Base-by-base conservation (phyloP, 2,329 filamentous ascomycete species). In the Septoria linicola region DNA sequence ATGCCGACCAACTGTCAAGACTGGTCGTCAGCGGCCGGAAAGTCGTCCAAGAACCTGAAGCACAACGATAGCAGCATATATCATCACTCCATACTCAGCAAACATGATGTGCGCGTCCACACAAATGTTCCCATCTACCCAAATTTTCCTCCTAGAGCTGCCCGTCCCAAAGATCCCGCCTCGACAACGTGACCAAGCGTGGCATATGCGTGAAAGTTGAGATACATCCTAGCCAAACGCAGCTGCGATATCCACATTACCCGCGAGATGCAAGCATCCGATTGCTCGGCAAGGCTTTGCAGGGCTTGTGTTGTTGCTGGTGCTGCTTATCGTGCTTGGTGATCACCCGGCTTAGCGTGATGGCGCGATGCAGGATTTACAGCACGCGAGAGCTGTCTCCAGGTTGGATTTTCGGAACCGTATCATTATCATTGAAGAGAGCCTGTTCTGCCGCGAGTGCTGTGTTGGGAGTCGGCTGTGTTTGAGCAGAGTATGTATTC, bases 341-440 rank as follows among this genome's bases (percentile, higher is more conserved):
- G 52, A 53, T n/a, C n/a, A n/a, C n/a, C n/a, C n/a, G n/a, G n/a
- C n/a, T 44, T 50, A 50, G 49, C 20, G 37, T n/a, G 37, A 55
- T 55, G 25, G 49, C 53, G 53, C 47, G 14, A 53, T 52, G 50
- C 27, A 39, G 39, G 20, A 39, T 16, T n/a, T 27, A 23, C 40
- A 55, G 49, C 49, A 53, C 53, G 53, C 53, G 44, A 55, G 53
- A 55, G 41, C 25, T 23, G 2, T 44, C 39, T 30, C 27, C 27
- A 30, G 27, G n/a, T n/a, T n/a, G n/a, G n/a, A n/a, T n/a, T n/a
- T n/a, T n/a, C n/a, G n/a, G n/a, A n/a, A n/a, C n/a, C n/a, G n/a
- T n/a, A n/a, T n/a, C n/a, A n/a, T n/a, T n/a, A n/a, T n/a, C n/a
- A n/a, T n/a, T n/a, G n/a, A n/a, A n/a, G n/a, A n/a, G n/a, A n/a